Evolutionary conservation across 2,329 filamentous ascomycete genomes (phyloP).

Genomic region (Didymella lethalis): DNA sequence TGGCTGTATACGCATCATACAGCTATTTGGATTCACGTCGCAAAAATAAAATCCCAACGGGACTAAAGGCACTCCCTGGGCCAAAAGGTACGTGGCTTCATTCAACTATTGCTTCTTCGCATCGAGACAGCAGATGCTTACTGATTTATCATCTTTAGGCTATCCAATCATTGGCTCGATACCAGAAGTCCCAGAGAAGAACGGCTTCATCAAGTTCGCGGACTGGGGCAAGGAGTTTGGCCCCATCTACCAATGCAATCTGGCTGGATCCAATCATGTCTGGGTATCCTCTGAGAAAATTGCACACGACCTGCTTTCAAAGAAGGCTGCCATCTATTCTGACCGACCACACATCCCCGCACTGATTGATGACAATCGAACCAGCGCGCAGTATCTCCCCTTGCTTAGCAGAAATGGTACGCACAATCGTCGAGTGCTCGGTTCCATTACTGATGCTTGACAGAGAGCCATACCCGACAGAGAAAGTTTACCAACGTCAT

Average conservation of each 20-base stretch:
- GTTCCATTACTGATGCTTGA: slow-evolving; percentile 26
- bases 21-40: slow-evolving; percentile 39
- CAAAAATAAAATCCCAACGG: slow-evolving; percentile 41
- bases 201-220: slow-evolving; percentile 56
- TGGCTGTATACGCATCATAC: slow-evolving; percentile 41
- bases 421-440: background rate
- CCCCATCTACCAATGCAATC: slow-evolving; percentile 56
- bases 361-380: slow-evolving; percentile 55
- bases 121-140: slow-evolving; percentile 17
- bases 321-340: slow-evolving; percentile 57
- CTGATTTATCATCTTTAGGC: slow-evolving; percentile 37
- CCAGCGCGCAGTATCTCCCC: slow-evolving; percentile 56
- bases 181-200: slow-evolving; percentile 55
- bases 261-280: slow-evolving; percentile 56
- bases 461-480: slow-evolving; percentile 54
- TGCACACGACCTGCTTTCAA: slow-evolving; percentile 54
- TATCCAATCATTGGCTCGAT: slow-evolving; percentile 55
- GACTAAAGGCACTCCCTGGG: slow-evolving; percentile 51
- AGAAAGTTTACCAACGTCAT: slow-evolving; percentile 56
- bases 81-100: slow-evolving; percentile 48
- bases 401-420: slow-evolving; percentile 55
- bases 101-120: background rate
- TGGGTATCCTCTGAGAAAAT: slow-evolving; percentile 56
- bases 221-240: slow-evolving; percentile 56
- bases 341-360: slow-evolving; percentile 57